These are phyloP conservation scores for Harrya chromipes DNA, from an alignment of 768 basidiomycete genomes.

Conservation along the genomic window DNA sequence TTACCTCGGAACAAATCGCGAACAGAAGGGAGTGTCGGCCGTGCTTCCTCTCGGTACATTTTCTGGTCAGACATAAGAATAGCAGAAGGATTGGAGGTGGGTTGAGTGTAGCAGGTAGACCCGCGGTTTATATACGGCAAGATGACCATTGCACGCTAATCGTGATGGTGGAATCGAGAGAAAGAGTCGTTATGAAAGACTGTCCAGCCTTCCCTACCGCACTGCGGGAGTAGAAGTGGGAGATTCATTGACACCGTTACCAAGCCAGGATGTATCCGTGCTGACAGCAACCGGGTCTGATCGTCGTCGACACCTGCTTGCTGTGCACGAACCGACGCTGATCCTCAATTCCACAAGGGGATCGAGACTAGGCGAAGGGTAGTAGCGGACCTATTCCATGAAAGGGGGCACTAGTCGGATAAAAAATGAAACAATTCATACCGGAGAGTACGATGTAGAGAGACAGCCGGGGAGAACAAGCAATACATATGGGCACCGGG, in stretches of 20 bases:
- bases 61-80: conserved; percentile 30
- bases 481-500: conserved; percentile 1
- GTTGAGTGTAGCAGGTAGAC: neutral
- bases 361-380: conserved; percentile 12
- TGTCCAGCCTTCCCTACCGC: conserved; percentile 23
- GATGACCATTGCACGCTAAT: conserved; percentile 23
- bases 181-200: conserved; percentile 23
- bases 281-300: conserved; percentile 29
- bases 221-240: conserved; percentile 21
- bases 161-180: conserved; percentile 21
- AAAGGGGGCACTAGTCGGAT: conserved; percentile 12
- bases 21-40: conserved; percentile 69
- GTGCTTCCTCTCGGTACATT: conserved; percentile 26
- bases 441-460: conserved; percentile 13
- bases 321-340: conserved; percentile 33
- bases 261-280: conserved; percentile 21
- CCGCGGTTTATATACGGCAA: conserved; percentile 26
- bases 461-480: conserved; percentile 11
- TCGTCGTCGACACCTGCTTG: conserved; percentile 30
- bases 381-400: conserved; percentile 6
- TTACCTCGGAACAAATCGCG: conserved; percentile 66
- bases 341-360: conserved; percentile 18
- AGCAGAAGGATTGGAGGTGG: conserved; percentile 13
- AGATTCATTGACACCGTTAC: conserved; percentile 28
- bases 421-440: conserved; percentile 21